These are phyloP conservation scores for Nothophytophthora sp. DNA, from an alignment of 352 stramenopile genomes.

Conservation along the genomic window DNA sequence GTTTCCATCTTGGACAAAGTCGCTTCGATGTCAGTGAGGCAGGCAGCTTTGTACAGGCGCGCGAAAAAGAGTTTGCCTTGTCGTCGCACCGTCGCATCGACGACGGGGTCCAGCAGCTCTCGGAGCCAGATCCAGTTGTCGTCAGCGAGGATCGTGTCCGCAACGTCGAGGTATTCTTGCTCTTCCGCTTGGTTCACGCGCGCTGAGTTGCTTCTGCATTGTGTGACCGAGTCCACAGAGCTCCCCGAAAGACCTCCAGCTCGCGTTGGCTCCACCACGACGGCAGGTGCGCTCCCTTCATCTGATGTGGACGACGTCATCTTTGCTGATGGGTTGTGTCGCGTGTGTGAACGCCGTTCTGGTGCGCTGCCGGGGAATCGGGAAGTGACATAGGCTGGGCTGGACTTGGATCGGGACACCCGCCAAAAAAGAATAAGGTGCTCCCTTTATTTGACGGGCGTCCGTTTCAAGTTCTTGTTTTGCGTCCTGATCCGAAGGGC, in stretches of 20 bases:
- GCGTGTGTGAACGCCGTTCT: neutral
- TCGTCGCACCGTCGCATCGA: conserved; percentile 3
- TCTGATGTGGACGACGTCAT: too few relatives aligned
- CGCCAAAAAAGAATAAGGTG: too few relatives aligned
- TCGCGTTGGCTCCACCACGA: neutral
- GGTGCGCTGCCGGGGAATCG: neutral
- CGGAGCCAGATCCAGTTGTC: conserved; percentile 35
- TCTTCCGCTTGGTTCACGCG: conserved; percentile 14
- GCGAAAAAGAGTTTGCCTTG: conserved; percentile 32
- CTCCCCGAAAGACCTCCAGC: conserved; percentile 2
- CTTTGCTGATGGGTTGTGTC: neutral
- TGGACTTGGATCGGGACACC: too few relatives aligned
- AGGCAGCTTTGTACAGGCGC: conserved; percentile 20
- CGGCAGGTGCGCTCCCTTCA: too few relatives aligned
- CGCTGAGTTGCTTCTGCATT: conserved; percentile 14
- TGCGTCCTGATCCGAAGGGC: too few relatives aligned
- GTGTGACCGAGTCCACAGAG: neutral
- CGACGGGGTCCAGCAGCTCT: conserved; percentile 20
- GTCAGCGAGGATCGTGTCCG: conserved; percentile 27
- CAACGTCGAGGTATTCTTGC: conserved; percentile 16
- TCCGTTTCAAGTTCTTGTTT: neutral
- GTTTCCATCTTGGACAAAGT: conserved; percentile 32
- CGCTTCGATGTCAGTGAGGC: conserved; percentile 8
- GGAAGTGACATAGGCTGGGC: too few relatives aligned
- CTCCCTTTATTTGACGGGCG: neutral